These are phyloP conservation scores for Ophiorrhiza pumila DNA, from an alignment of 257 asterid genomes.

Conservation along the genomic window DNA sequence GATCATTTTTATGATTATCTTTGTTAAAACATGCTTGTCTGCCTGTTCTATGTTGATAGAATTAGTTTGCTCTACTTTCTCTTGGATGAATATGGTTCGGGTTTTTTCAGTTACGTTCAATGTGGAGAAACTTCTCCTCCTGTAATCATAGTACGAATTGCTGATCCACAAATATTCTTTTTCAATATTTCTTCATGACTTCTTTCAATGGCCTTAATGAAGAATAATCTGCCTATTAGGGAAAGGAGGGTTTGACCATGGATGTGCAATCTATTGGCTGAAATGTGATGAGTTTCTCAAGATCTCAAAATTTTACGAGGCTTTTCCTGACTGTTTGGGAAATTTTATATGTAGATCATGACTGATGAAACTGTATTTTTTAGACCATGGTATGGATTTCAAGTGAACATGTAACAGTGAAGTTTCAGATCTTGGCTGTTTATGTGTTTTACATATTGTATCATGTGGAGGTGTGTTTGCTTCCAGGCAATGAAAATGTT, in stretches of 20 bases:
- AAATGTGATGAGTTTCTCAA: neutral
- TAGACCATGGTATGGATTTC: neutral
- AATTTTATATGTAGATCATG: neutral
- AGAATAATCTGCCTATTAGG: neutral
- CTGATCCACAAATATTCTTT: neutral
- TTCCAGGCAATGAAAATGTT: neutral
- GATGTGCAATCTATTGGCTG: neutral
- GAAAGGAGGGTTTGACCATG: neutral
- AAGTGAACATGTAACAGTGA: neutral
- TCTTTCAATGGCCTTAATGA: neutral
- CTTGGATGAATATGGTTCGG: neutral
- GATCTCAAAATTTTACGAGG: neutral
- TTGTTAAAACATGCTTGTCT: neutral
- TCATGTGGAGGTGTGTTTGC: neutral
- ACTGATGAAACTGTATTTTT: neutral
- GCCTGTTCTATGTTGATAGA: neutral
- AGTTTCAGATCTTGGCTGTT: neutral
- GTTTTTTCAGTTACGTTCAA: neutral
- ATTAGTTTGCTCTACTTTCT: neutral
- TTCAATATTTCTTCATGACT: neutral
- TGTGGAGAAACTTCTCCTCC: neutral
- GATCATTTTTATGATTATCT: constrained; percentile 4
- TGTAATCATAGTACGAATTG: neutral
- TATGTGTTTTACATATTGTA: neutral
- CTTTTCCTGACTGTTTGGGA: neutral